phyloP scores from a whole-genome alignment of 768 basidiomycete genomes.

The Macrolepiota fuliginosa region DNA sequence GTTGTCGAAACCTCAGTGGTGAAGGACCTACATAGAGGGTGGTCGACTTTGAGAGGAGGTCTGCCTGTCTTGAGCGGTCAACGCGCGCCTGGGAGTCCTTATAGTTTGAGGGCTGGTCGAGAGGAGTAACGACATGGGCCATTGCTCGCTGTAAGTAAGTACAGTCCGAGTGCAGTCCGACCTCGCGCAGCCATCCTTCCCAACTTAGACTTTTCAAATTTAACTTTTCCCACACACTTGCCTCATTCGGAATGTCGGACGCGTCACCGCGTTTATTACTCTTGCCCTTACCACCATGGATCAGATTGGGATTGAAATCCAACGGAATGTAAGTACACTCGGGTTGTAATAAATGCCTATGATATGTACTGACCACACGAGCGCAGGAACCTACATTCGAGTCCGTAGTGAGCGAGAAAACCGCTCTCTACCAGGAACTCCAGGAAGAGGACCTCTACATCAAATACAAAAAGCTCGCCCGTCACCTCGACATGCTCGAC shows the following conservation, averaged over 20 bases:
- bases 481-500: slow-evolving; percentile 93
- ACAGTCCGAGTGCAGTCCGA: slow-evolving; percentile 11
- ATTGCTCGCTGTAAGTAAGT: slow-evolving; percentile 33
- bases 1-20: slow-evolving; percentile 13
- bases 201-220: neutral
- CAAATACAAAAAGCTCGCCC: slow-evolving; percentile 95
- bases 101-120: slow-evolving; percentile 97
- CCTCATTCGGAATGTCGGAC: slow-evolving; percentile 38
- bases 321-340: slow-evolving; percentile 60
- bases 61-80: slow-evolving; percentile 76
- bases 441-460: slow-evolving; percentile 94
- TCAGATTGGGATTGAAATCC: slow-evolving; percentile 84
- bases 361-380: neutral
- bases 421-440: slow-evolving; percentile 80
- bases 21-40: slow-evolving; percentile 81
- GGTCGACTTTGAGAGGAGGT: slow-evolving; percentile 77
- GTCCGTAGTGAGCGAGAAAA: slow-evolving; percentile 85
- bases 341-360: neutral
- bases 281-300: slow-evolving; percentile 58
- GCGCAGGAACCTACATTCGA: slow-evolving; percentile 89
- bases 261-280: slow-evolving; percentile 40
- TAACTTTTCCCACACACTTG: slow-evolving; percentile 15
- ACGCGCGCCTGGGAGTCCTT: slow-evolving; percentile 88
- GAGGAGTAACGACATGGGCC: slow-evolving; percentile 80
- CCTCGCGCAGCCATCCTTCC: neutral